Conservation (phyloP, 2,329 filamentous ascomycete species). For the Samsoniella hepiali region DNA sequence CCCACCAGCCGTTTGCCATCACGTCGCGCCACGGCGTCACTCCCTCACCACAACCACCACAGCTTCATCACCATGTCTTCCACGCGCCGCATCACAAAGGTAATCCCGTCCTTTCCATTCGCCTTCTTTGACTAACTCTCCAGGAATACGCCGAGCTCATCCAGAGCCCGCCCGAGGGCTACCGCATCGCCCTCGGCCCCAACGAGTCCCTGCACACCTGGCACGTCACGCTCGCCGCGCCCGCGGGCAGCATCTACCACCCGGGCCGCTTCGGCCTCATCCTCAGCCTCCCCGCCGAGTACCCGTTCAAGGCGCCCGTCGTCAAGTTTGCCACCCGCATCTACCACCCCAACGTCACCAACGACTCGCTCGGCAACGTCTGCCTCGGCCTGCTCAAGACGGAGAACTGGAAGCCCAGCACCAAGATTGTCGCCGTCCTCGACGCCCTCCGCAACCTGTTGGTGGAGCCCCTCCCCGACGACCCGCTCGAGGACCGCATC, state of each 20-base stretch:
- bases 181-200: constrained; percentile 44
- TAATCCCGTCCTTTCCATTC: constrained; percentile 21
- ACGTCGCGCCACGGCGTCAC: background rate
- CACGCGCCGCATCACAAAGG: constrained; percentile 46
- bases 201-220: constrained; percentile 51
- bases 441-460: constrained; percentile 73
- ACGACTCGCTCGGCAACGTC: constrained; percentile 80
- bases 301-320: constrained; percentile 84
- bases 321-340: constrained; percentile 83
- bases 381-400: constrained; percentile 79
- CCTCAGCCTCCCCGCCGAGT: constrained; percentile 71
- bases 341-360: constrained; percentile 93
- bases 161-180: constrained; percentile 44
- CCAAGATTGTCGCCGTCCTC: constrained; percentile 71
- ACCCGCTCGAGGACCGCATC: constrained; percentile 82
- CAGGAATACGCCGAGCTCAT: constrained; percentile 55
- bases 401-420: constrained; percentile 89
- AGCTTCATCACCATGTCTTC: constrained; percentile 33
- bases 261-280: constrained; percentile 72
- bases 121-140: background rate
- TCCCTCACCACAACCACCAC: constrained; percentile 1
- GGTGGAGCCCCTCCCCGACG: constrained; percentile 79
- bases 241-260: constrained; percentile 46
- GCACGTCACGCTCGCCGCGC: constrained; percentile 48
- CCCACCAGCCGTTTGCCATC: background rate